Percentiles rank a stretch among this genome's conserved stretches.
phyloP scores from a whole-genome alignment of 1,284 basidiomycete species.

The Thelephora terrestris region DNA sequence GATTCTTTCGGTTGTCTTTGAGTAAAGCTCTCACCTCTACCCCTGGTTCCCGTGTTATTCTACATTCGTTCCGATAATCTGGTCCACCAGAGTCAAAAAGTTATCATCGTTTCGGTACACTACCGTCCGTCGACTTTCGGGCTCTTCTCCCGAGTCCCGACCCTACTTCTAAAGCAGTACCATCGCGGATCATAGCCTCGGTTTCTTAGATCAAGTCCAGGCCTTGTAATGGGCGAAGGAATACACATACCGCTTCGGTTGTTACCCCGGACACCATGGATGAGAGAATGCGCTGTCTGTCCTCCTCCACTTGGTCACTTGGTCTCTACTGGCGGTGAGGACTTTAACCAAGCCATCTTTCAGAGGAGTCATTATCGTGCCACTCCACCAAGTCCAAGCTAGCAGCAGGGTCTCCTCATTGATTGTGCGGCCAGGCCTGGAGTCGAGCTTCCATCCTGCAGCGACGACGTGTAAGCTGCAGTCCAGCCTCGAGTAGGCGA shows the following conservation, averaged over 20 bases:
- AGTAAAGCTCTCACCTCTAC: background rate
- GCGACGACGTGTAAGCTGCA: too few species aligned
- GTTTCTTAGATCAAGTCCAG: too few species aligned
- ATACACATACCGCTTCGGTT: conserved; percentile 54
- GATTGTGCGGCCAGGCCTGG: too few species aligned
- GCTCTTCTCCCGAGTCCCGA: conserved; percentile 32
- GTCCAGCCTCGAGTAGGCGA: too few species aligned
- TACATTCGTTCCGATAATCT: conserved; percentile 47
- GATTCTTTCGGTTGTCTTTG: background rate
- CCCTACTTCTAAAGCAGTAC: conserved; percentile 27
- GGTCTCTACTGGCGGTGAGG: too few species aligned
- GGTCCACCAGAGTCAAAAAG: conserved; percentile 28
- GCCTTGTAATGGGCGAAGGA: conserved; percentile 51
- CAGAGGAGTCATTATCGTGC: too few species aligned
- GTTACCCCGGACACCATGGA: conserved; percentile 45
- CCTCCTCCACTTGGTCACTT: conserved; percentile 48
- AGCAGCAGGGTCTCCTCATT: too few species aligned
- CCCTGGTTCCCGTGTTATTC: conserved; percentile 48
- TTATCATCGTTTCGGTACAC: too few species aligned
- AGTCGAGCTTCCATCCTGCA: too few species aligned
- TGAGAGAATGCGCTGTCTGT: conserved; percentile 56
- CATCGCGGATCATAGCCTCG: conserved; percentile 46
- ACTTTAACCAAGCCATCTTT: too few species aligned
- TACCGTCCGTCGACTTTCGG: conserved; percentile 35
- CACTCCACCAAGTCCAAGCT: too few species aligned